Conservation (phyloP, 306 rosid species). For the Dalbergia cochinchinensis region DNA sequence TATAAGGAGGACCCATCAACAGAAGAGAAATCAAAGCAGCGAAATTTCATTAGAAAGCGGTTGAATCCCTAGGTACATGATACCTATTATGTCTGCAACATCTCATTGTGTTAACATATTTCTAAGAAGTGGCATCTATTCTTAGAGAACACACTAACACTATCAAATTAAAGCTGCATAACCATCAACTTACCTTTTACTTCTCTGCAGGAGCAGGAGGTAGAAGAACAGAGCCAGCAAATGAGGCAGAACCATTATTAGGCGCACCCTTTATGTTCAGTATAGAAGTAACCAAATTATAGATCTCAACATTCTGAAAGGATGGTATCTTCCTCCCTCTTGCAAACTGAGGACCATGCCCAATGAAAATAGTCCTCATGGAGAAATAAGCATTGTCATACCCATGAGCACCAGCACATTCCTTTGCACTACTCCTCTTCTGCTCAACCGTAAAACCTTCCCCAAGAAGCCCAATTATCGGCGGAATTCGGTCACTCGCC, state of each 20-base stretch:
- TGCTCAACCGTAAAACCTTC: slow-evolving; percentile 84
- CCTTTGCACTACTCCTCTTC: slow-evolving; percentile 56
- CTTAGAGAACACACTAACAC: background rate
- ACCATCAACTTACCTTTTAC: background rate
- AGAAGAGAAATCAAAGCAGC: slow-evolving; percentile 4
- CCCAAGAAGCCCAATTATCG: slow-evolving; percentile 72
- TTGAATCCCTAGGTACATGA: slow-evolving; percentile 39
- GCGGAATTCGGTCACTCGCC: slow-evolving; percentile 72
- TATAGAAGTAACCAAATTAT: slow-evolving; percentile 83
- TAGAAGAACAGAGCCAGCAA: slow-evolving; percentile 72
- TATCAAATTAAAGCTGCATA: background rate
- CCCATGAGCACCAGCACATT: slow-evolving; percentile 94
- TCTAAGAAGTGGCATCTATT: slow-evolving; percentile 12
- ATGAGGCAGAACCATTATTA: slow-evolving; percentile 76
- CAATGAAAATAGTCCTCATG: slow-evolving; percentile 90
- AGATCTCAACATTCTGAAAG: slow-evolving; percentile 88
- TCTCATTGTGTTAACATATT: slow-evolving; percentile 8
- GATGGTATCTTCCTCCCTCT: slow-evolving; percentile 82
- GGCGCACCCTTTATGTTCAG: slow-evolving; percentile 78
- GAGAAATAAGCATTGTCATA: slow-evolving; percentile 86
- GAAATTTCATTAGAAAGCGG: background rate
- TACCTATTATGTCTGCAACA: slow-evolving; percentile 36
- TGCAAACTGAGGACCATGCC: slow-evolving; percentile 90
- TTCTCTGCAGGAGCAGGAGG: slow-evolving; percentile 48
- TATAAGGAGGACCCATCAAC: background rate